Evolutionary conservation across 2,329 filamentous ascomycete genomes (phyloP), one percentile per base, ranked within the genome.

Genomic region (Grosmannia huntii): DNA sequence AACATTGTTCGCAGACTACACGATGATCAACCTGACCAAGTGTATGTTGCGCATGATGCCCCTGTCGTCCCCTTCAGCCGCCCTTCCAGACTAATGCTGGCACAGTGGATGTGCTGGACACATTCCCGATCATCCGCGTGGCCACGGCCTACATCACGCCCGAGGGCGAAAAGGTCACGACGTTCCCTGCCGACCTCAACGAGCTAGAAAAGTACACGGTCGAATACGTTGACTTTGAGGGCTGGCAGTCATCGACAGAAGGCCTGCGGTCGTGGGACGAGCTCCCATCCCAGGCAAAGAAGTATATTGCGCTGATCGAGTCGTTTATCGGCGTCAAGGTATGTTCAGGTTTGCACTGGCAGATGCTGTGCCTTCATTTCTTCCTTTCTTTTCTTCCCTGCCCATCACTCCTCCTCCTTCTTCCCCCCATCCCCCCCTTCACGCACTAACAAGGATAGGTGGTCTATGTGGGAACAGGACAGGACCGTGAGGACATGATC

Each of bases 61-160:
- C 12, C 12, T 6, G 16, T 27, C 27, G 19, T 51, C 46, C n/a
- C 16, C n/a, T 6, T n/a, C 16, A 9, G 16, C 4, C 21, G 2
- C 19, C 19, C 19, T 41, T 5, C 9, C 1, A 44, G 5, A 10
- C 76, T 67, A 77, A 77, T 67, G 68, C 76, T 54, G 76, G 1
- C 41, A 57, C 77, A 83, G 70, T 88, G 25, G 85, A 89, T 64
- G 78, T 90, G 44, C 76, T 90, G 19, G 87, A 90, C 68, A 81
- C 81, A 36, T 90, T 95, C 68, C 76, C 81, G 11, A 84, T 83
- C 66, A 80, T 95, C 71, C 87, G 90, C 59, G 76, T 89, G 55
- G 87, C 86, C 21, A 81, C 86, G 16, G 83, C 81, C 2, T 95
- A 95, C 73, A 77, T 76, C 65, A 69, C 75, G 57, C 68, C 72